phyloP scores from a whole-genome alignment of 2,329 filamentous ascomycete species.

The Xylaria sp. region DNA sequence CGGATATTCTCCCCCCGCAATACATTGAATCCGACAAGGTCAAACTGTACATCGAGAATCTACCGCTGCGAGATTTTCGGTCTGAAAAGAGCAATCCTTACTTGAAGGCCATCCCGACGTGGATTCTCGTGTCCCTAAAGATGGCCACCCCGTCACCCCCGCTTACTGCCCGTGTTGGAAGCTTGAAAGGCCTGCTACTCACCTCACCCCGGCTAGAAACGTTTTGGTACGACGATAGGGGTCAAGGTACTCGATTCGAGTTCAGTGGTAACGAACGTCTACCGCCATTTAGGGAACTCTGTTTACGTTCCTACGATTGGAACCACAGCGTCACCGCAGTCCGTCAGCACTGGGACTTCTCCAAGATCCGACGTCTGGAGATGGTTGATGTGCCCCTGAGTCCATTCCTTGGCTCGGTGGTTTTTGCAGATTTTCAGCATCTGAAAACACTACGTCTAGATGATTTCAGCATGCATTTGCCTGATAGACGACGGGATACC shows the following conservation, averaged over 20 bases:
- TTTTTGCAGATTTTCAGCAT: slow-evolving; percentile 50
- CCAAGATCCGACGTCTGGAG: slow-evolving; percentile 53
- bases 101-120: slow-evolving; percentile 53
- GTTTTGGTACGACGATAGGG: slow-evolving; percentile 57
- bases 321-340: slow-evolving; percentile 54
- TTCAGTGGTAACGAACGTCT: slow-evolving; percentile 55
- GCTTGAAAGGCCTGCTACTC: slow-evolving; percentile 57
- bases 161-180: slow-evolving; percentile 54
- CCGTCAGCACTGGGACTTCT: slow-evolving; percentile 58
- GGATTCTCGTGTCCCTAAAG: slow-evolving; percentile 54
- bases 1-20: slow-evolving; percentile 51
- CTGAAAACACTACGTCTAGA: slow-evolving; percentile 55
- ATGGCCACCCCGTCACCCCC: slow-evolving; percentile 54
- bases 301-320: slow-evolving; percentile 62
- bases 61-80: slow-evolving; percentile 54
- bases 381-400: slow-evolving; percentile 57
- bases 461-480: slow-evolving; percentile 57
- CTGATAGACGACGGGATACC: slow-evolving; percentile 53
- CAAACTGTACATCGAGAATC: slow-evolving; percentile 54
- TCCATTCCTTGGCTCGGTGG: slow-evolving; percentile 57
- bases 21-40: slow-evolving; percentile 47
- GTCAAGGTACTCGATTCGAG: slow-evolving; percentile 57
- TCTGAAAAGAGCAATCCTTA: slow-evolving; percentile 51
- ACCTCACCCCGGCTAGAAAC: slow-evolving; percentile 50
- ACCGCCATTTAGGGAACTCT: slow-evolving; percentile 55